Conservation (phyloP, 1,139 yeast species). For the Arxiozyma heterogenica region DNA sequence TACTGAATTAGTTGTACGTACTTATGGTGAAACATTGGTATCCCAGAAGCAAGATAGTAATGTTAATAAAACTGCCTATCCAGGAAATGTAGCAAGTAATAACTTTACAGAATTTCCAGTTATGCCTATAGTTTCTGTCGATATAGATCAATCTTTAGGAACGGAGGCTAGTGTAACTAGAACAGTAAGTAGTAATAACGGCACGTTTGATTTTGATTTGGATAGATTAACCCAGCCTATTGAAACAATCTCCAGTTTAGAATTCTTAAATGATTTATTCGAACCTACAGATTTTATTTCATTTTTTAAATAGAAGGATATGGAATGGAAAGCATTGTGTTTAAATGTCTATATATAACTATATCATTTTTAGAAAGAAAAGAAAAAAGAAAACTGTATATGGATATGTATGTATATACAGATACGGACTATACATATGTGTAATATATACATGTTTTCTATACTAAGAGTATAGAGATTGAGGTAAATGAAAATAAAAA, state of each 20-base stretch:
- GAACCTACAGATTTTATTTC: constrained; percentile 25
- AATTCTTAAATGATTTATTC: constrained; percentile 18
- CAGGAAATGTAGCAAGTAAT: neutral
- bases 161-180: neutral
- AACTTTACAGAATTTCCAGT: neutral
- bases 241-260: constrained; percentile 6
- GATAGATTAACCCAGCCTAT: constrained; percentile 1
- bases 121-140: neutral
- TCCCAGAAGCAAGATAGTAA: neutral
- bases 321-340: neutral
- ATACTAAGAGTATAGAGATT: no score
- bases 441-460: no score
- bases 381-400: no score
- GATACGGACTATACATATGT: no score
- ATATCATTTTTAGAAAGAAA: neutral
- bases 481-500: no score
- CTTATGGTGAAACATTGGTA: neutral
- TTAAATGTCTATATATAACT: neutral
- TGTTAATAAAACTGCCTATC: neutral
- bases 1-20: constrained; percentile 12
- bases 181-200: neutral
- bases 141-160: neutral
- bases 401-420: no score
- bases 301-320: constrained; percentile 7
- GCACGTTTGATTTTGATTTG: constrained; percentile 3